phyloP scores from a whole-genome alignment of 345 rosid genomes.

The Passiflora organensis region DNA sequence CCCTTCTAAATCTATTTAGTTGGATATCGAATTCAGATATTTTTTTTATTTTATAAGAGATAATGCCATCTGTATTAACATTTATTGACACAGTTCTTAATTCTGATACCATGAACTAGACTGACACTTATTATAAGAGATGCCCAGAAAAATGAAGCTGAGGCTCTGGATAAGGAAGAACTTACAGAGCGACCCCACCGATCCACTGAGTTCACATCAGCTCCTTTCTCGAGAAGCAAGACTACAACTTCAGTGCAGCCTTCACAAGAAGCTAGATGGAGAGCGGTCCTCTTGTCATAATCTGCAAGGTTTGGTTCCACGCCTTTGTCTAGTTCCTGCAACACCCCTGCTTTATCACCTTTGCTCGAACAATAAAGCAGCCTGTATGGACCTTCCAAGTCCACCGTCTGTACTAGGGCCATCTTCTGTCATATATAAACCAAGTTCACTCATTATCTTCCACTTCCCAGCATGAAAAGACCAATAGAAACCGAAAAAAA shows the following conservation, averaged over 20 bases:
- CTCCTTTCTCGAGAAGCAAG: constrained; percentile 52
- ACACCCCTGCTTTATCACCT: constrained; percentile 45
- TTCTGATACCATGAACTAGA: too few relatives aligned
- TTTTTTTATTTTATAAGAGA: too few relatives aligned
- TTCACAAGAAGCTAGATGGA: constrained; percentile 59
- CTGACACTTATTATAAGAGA: background rate
- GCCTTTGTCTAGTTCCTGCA: constrained; percentile 48
- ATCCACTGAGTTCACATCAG: constrained; percentile 50
- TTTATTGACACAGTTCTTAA: too few relatives aligned
- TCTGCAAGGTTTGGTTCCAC: constrained; percentile 44
- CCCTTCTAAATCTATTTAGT: too few relatives aligned
- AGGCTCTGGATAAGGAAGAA: background rate
- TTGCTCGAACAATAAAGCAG: constrained; percentile 50
- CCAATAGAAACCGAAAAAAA: background rate
- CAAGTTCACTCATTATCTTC: background rate
- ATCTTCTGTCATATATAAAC: constrained; percentile 16
- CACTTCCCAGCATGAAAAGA: too few relatives aligned
- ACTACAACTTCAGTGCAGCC: constrained; percentile 48
- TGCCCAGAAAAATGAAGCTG: background rate
- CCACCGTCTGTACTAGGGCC: constrained; percentile 16
- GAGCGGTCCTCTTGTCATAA: constrained; percentile 64
- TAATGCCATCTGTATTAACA: too few relatives aligned
- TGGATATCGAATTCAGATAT: too few relatives aligned
- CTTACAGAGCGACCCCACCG: constrained; percentile 73
- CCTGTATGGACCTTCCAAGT: constrained; percentile 41